Evolutionary conservation across 1,284 basidiomycete species (phyloP), one percentile per base, ranked within the genome.

Genomic region (Sphagnurus paluster): DNA sequence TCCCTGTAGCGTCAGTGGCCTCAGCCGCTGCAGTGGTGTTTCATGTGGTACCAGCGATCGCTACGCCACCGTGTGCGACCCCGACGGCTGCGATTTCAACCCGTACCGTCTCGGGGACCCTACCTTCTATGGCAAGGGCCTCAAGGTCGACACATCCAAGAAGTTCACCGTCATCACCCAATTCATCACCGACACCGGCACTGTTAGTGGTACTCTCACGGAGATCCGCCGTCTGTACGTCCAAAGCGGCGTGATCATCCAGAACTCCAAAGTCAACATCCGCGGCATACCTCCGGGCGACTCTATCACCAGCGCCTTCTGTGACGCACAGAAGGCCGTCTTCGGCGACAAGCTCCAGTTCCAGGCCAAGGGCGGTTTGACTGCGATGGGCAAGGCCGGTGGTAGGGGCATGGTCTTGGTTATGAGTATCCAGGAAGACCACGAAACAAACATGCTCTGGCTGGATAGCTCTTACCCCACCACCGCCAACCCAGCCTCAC

Each of bases 221-320:
- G 75, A 74, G 63, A 78, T 79, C 62, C 74, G 74, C 49, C 75
- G 76, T 46, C 53, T 78, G 49, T 79, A 78, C 64, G 70, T 78
- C 47, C 76, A 76, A 66, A 70, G 75, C 58, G 76, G 76, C 33
- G 54, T 61, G 37, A 69, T 75, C 56, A 74, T 77, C 63, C 66
- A 67, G 54, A 77, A 79, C 69, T 70, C 72, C 39, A 60, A 62
- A 47, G 57, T 63, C 58, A 71, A 65, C 61, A 61, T 76, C 57
- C 52, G 72, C 16, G 71, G 72, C 39, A 59, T 76, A 37, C 29
- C 49, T 6, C 35, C 58, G 17, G 56, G 52, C 49, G 63, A 75
- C 58, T 71, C 70, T 14, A 62, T 76, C 37, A 45, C 44, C 14
- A n/a, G 11, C 37, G 35, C 36, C 19, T 45, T 45, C 44, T 45